Base-by-base conservation (phyloP, 768 basidiomycete genomes). In the Mycena latifolia region DNA sequence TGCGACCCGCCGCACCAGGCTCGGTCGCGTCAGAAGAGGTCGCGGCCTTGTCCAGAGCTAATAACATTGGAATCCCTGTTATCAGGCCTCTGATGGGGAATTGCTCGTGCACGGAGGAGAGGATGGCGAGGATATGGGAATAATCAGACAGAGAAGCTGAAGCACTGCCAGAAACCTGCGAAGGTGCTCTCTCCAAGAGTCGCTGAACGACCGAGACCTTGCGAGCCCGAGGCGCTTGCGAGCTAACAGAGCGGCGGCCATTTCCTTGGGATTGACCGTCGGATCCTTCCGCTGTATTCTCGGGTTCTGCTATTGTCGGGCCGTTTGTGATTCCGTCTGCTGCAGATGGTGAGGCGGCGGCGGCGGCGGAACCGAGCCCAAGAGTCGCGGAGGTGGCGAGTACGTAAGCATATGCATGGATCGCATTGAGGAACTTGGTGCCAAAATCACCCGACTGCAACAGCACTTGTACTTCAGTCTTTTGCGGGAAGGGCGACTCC, bases 21-120 rank as follows among this genome's bases (percentile, higher is more conserved):
- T 86, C 81, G 33, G 79, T 77, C 14, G 73, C 72, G 20, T 82
- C 79, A n/a, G 81, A 80, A 28, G 81, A 70, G 35, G 81, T 81
- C 5, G 86, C 79, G 12, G 86, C 86, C 9, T 72, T 76, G 60
- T 93, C 87, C 54, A 97, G 76, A 2, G 92, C 89, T n/a, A 94
- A 74, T 28, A 98, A 77, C 93, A 98, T 95, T 6, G 96, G 95
- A 35, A 94, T 78, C 24, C 94, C 93, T 2, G 89, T 88, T 20
- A 95, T 78, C 43, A 97, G 71, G 3, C 89, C 92, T 45, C 91
- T 87, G 28, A 91, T 78, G 1, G 96, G 95, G n/a, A 93, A 76
- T 54, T 90, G 84, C 66, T 90, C 82, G 54, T 94, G 90, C 28
- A 93, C 82, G 4, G 86, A 84, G 7, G 81, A 83, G 39, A 97